phyloP scores from a whole-genome alignment of 805 yeast species.

The Komagataella kurtzmanii region DNA sequence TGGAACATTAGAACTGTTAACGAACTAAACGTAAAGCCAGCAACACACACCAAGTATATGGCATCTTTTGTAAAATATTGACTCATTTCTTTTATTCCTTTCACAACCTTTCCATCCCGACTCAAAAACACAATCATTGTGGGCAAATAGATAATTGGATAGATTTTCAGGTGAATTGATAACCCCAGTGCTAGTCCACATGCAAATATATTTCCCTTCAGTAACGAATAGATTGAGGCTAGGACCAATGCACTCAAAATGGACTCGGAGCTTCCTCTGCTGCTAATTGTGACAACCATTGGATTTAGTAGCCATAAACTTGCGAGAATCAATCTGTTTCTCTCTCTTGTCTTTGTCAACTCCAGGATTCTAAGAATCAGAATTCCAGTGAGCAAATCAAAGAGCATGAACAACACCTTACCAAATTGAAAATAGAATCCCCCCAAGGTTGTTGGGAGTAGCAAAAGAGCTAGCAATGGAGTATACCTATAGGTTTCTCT shows the following conservation, averaged over 20 bases:
- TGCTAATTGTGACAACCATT: constrained; percentile 85
- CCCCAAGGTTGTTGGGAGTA: constrained; percentile 46
- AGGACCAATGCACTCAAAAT: constrained; percentile 68
- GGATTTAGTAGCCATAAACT: constrained; percentile 85
- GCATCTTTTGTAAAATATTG: neutral
- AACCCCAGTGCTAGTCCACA: constrained; percentile 51
- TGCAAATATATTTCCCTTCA: constrained; percentile 16
- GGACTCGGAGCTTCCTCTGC: constrained; percentile 91
- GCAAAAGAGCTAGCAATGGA: constrained; percentile 75
- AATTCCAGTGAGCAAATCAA: constrained; percentile 75
- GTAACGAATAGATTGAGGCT: constrained; percentile 35
- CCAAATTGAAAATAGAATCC: constrained; percentile 52
- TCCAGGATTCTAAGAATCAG: constrained; percentile 32
- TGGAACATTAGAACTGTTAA: constrained; percentile 50
- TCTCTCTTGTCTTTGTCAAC: constrained; percentile 3
- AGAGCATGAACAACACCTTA: constrained; percentile 58
- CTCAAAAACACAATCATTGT: constrained; percentile 38
- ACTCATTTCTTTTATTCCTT: neutral
- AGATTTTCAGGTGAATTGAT: constrained; percentile 80
- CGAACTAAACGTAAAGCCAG: constrained; percentile 21
- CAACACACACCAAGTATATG: neutral
- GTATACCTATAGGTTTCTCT: constrained; percentile 91
- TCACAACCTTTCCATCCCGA: constrained; percentile 2
- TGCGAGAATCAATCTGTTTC: constrained; percentile 7
- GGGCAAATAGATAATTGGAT: constrained; percentile 83